Evolutionary conservation across 176 grass and related monocot genomes (phyloP), one percentile per base, ranked within the genome.

Genomic region (Oryza rufipogon): DNA sequence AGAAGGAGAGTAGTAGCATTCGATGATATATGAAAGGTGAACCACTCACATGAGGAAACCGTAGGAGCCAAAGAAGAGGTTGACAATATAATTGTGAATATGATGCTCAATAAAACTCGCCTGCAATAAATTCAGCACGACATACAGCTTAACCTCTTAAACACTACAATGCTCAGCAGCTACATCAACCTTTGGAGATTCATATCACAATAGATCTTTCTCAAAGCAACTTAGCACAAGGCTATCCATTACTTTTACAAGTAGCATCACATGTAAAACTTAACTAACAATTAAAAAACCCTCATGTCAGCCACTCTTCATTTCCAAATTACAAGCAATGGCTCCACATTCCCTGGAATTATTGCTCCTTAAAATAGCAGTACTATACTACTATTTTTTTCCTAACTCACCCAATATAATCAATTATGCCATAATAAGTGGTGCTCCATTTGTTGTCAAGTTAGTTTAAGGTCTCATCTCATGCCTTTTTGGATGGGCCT

Each of bases 401-500:
- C 20, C 36, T 22, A 20, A 42, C 36, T 42, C 19, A 22, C 36
- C 36, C 5, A 6, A 6, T 71, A 5, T 23, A 20, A 71, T 12
- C 20, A 39, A 71, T 45, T 14, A 23, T 71, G 39, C n/a, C n/a
- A 15, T 12, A 46, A 1, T 25, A 72, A 15, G 5, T 72, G n/a
- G 11, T 72, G 70, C 14, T 32, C 7, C 9, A 2, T 66, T 45
- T 17, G 61, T 46, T 74, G 61, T 11, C 39, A 66, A 32, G 61
- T 51, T 49, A 12, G 17, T 6, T 69, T 79, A 46, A 46, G 61
- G 17, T 79, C 39, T 5, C 66, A 58, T 58, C 5, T 3, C 56
- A 61, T 10, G 56, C 45, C 48, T 58, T 81, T 70, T 58, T 36
- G 20, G 65, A 13, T 70, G 47, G 66, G 44, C 66, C 46, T 80